Base-by-base conservation (phyloP, 495 filamentous ascomycete species). In the Tricharina praecox region DNA sequence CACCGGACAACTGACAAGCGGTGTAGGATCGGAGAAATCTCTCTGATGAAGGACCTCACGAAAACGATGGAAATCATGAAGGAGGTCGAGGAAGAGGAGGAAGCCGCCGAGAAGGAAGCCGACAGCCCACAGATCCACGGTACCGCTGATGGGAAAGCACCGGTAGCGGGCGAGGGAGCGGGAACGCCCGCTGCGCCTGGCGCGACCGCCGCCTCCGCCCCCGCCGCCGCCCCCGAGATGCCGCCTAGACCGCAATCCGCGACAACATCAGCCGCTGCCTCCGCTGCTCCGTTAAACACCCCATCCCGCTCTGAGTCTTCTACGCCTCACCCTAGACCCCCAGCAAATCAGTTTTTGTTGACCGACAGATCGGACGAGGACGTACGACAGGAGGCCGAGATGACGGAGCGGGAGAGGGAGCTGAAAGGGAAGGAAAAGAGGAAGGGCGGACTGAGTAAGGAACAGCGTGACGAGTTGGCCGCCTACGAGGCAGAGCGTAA, bases 301-400 rank as follows among this genome's bases (percentile, higher is more conserved):
- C 40, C 40, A 1, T 11, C 40, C 40, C 40, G 40, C 10, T 43
- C 40, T 11, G 1, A 11, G 10, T 3, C 40, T 3, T 78, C 74
- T 40, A 79, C 84, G 1, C 83, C 82, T 9, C 70, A 75, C 21
- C 72, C 67, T 30, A 64, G 60, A 39, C 78, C 65, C 50, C 70
- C 85, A 52, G 75, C 85, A 2, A 75, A 80, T 23, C 79, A 92
- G 21, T 81, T 79, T 16, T 83, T 86, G 32, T 72, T 96, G 48
- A 93, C 82, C 79, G 84, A 90, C 53, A 81, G 76, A 52, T 80
- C 84, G 1, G 84, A 93, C 53, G 84, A 90, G 55, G 88, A 96
- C 21, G 70, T 75, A n/a, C 73, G 74, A 11, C 69, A 79, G 59
- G 68, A 72, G 50, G 75, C 79, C 42, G 77, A 76, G 45, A 66